Percentiles rank a stretch among this genome's conserved stretches.
These are phyloP conservation scores for Ascochyta rabiei DNA, from an alignment of 2,329 filamentous ascomycete genomes.

Conservation along the genomic window DNA sequence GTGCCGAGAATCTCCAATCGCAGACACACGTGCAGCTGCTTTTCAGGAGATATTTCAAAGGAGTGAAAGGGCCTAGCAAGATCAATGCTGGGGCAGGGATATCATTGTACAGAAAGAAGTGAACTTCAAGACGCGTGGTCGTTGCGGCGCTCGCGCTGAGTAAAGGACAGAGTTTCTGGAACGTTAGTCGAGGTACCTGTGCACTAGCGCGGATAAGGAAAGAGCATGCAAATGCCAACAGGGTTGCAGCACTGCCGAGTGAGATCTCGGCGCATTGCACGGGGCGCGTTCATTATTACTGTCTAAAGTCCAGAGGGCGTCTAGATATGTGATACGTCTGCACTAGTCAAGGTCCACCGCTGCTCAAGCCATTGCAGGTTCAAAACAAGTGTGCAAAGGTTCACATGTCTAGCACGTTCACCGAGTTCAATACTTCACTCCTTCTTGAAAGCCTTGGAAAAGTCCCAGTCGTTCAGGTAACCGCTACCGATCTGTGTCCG, in stretches of 20 bases:
- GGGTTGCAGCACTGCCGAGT: background rate
- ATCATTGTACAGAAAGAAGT: conserved; percentile 32
- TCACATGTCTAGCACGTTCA: background rate
- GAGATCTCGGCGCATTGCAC: background rate
- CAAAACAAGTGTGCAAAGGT: background rate
- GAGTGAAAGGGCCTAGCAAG: conserved; percentile 29
- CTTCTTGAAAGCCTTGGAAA: conserved; percentile 35
- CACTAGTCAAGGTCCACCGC: background rate
- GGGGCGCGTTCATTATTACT: too few relatives aligned
- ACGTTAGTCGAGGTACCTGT: conserved; percentile 25
- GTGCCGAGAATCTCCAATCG: conserved; percentile 14
- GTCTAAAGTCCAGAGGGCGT: too few relatives aligned
- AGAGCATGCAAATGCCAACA: conserved; percentile 7
- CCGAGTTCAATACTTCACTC: conserved; percentile 15
- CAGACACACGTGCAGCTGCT: conserved; percentile 21
- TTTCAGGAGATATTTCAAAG: conserved; percentile 10
- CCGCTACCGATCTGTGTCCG: conserved; percentile 40
- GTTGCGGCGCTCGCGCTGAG: conserved; percentile 36
- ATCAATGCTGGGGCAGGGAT: conserved; percentile 27
- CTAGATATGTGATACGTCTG: background rate
- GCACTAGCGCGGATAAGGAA: conserved; percentile 23
- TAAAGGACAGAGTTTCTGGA: conserved; percentile 45
- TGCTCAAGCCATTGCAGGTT: background rate
- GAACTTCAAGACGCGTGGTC: conserved; percentile 28
- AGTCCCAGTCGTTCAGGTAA: conserved; percentile 50